Percentiles rank a stretch among this genome's conserved stretches.
These are phyloP conservation scores for Phyllosticta citriasiana DNA, from an alignment of 2,329 filamentous ascomycete genomes.

Conservation along the genomic window DNA sequence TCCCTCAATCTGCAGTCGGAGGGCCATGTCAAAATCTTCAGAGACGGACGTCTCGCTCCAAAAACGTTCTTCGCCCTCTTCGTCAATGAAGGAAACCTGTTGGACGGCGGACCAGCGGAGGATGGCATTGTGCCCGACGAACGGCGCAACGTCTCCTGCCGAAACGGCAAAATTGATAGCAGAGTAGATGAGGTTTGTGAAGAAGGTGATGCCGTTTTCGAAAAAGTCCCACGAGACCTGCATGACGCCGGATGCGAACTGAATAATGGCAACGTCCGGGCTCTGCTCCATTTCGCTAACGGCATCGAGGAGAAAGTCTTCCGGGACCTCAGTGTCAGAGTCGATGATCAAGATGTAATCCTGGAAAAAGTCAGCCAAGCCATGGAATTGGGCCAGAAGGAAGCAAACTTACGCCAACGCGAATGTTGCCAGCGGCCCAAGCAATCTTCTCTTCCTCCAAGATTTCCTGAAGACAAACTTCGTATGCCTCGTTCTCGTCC, in stretches of 20 bases:
- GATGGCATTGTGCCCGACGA: constrained; percentile 70
- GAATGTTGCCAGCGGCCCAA: constrained; percentile 78
- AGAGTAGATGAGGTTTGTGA: constrained; percentile 69
- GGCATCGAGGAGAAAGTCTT: constrained; percentile 67
- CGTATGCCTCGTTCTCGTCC: constrained; percentile 16
- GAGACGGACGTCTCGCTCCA: constrained; percentile 71
- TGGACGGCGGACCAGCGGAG: constrained; percentile 59
- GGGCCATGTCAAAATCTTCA: constrained; percentile 67
- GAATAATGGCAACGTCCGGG: constrained; percentile 59
- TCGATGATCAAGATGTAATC: constrained; percentile 10
- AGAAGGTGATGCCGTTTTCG: constrained; percentile 52
- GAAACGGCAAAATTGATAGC: constrained; percentile 61
- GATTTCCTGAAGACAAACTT: constrained; percentile 45
- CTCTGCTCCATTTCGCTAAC: constrained; percentile 75
- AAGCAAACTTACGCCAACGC: constrained; percentile 45
- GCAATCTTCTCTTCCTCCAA: constrained; percentile 57
- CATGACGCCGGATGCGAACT: constrained; percentile 11
- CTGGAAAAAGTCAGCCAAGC: neutral
- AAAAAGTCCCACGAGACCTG: constrained; percentile 8
- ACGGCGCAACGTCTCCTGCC: constrained; percentile 62
- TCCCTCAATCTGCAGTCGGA: constrained; percentile 59
- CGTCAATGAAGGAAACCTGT: constrained; percentile 43
- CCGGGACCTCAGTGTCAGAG: constrained; percentile 67
- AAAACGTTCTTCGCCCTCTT: constrained; percentile 54
- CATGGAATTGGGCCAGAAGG: neutral